A percentile compares a stretch with the other conserved stretches of the same genome.
phyloP scores from a whole-genome alignment of 768 basidiomycete species.

The Naganishia kalamii region DNA sequence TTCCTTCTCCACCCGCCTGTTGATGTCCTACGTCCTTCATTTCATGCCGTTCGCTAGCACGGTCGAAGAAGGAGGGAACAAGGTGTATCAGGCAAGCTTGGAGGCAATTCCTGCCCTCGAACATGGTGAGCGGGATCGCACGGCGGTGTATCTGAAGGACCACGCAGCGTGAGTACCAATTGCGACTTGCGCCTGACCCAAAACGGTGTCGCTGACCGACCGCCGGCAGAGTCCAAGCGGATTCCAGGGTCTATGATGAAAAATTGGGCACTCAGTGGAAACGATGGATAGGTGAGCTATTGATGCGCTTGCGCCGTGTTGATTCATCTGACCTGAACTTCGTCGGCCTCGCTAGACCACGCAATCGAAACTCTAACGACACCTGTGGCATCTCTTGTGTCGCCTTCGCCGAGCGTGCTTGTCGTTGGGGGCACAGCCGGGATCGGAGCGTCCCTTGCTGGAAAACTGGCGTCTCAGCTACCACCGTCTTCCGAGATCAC shows the following conservation, averaged over 20 bases:
- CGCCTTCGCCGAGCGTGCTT: neutral
- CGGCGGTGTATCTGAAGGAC: slow-evolving; percentile 17
- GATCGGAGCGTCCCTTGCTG: slow-evolving; percentile 16
- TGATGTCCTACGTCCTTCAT: slow-evolving; percentile 20
- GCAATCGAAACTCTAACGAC: neutral
- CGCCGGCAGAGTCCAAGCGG: neutral
- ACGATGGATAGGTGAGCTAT: slow-evolving; percentile 1
- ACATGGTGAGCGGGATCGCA: neutral
- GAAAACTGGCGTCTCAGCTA: neutral
- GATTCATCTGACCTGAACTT: neutral
- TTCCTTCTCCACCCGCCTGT: neutral
- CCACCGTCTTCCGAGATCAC: slow-evolving; percentile 17
- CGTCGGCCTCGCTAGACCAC: neutral
- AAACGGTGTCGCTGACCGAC: neutral
- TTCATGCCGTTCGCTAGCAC: slow-evolving; percentile 22
- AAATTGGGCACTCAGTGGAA: neutral
- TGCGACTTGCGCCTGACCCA: neutral
- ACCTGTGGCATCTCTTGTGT: neutral
- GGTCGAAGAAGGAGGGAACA: slow-evolving; percentile 15
- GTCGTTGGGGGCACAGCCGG: slow-evolving; percentile 18
- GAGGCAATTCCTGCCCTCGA: neutral
- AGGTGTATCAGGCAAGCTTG: slow-evolving; percentile 9
- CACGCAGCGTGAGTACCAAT: neutral
- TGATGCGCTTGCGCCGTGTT: neutral
- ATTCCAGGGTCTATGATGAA: neutral